Base-by-base conservation (phyloP, 371 early-diverging fungal species). In the Cokeromyces recurvatus region DNA sequence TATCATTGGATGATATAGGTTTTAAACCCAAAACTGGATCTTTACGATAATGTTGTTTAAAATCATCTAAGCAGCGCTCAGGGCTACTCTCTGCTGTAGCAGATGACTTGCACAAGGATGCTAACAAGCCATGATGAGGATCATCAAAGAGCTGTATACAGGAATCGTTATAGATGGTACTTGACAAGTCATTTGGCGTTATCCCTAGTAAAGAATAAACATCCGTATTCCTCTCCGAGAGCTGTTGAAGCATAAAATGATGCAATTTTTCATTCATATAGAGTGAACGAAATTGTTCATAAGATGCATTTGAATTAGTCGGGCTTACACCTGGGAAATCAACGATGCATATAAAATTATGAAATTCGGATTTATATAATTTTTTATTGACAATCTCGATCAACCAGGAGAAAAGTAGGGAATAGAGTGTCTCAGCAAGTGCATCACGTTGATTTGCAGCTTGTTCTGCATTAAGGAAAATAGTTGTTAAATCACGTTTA, bases 211-310 rank as follows among this genome's bases (percentile, higher is more conserved):
- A 59, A 39, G 47, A 29, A 23, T 58, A 83, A 48, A 51, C 55
- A 48, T 52, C 71, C 55, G 24, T 67, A 43, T 29, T 81, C 70
- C 20, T 56, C 46, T 44, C 66, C 74, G 90, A 79, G 44, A 85
- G 67, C 32, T 86, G 78, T 44, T 74, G 66, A 19, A 74, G 55
- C 14, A 85, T 53, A 46, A 71, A 86, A 17, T 82, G 65, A 27
- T 80, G 70, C 11, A 92, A 57, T 38, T 82, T 76, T 65, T 94
- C 94, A 57, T 85, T 87, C 25, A 91, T 87, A 64, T 86, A 83
- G 55, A 91, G 85, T 39, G 61, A 50, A 4, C 80, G 77, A 45
- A 93, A 82, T 43, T 85, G 80, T 55, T 89, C 85, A 57, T 87
- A 89, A 12, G 71, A 40, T 19, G 69, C 58, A n/a, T 51, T 53